Evolutionary conservation across 495 filamentous ascomycete genomes (phyloP).

Genomic region (Hyaloscypha bicolor): DNA sequence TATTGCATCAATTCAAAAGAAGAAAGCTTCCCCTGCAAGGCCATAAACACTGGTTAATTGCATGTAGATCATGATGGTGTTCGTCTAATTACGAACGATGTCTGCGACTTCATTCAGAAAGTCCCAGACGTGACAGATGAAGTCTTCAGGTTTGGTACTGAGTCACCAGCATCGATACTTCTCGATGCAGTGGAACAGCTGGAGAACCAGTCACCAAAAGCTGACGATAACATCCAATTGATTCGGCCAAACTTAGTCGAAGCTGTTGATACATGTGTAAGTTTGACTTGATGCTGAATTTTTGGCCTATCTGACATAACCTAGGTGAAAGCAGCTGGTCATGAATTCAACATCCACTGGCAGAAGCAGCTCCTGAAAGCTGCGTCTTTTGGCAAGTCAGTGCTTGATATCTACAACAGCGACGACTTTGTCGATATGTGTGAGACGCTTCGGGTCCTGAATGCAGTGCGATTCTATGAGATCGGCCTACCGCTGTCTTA

Average conservation of each 20-base stretch:
- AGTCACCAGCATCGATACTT: slow-evolving; percentile 83
- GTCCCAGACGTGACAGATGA: slow-evolving; percentile 87
- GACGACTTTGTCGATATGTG: slow-evolving; percentile 99
- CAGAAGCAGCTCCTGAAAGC: slow-evolving; percentile 95
- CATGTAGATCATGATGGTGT: slow-evolving; percentile 88
- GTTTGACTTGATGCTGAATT: slow-evolving; percentile 7
- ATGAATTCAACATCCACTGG: slow-evolving; percentile 88
- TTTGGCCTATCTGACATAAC: slow-evolving; percentile 12
- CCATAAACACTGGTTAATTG: slow-evolving; percentile 10
- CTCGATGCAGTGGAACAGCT: slow-evolving; percentile 91
- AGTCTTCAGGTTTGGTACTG: slow-evolving; percentile 85
- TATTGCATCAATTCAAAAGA: neutral
- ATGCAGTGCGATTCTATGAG: slow-evolving; percentile 87
- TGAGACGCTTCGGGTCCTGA: slow-evolving; percentile 88
- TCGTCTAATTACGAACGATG: slow-evolving; percentile 82
- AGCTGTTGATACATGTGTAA: slow-evolving; percentile 84
- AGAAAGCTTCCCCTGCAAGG: neutral
- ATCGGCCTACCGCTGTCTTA: slow-evolving; percentile 91
- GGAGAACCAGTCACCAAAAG: slow-evolving; percentile 92
- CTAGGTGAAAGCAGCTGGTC: slow-evolving; percentile 76
- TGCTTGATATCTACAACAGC: slow-evolving; percentile 92
- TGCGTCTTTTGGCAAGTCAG: slow-evolving; percentile 95
- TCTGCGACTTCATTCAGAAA: slow-evolving; percentile 93
- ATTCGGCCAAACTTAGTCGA: slow-evolving; percentile 85
- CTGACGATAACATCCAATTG: slow-evolving; percentile 94